Evolutionary conservation across 352 stramenopile genomes (phyloP), one percentile per base, ranked within the genome.

Genomic region (Pythium aquatile): DNA sequence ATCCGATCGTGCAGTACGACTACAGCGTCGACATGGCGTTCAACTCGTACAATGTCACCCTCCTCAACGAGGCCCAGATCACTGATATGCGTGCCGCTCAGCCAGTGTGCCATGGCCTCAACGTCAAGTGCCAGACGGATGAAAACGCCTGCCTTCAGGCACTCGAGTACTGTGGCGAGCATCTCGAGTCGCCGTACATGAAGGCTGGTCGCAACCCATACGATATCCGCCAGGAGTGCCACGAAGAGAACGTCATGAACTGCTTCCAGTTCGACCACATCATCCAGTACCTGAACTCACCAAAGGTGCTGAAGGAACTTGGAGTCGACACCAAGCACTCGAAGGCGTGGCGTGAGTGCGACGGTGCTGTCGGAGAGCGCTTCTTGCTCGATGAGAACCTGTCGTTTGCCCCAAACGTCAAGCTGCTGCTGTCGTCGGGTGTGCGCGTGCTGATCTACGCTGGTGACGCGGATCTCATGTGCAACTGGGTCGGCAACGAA

Each of bases 361-460:
- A 98, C 77, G 90, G 88, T 61, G 77, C 87, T 3, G 90, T 99
- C n/a, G 95, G 97, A 59, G 66, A 83, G 42, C 79, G 88, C 8
- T 98, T 99, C 63, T 75, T 63, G 28, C 75, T 79, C 35, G 96
- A 99, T 69, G 95, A 93, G 81, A 98, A 99, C 93, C 83, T 97
- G 60, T 90, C 97, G n/a, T 98, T 96, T 49, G 81, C 91, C 3
- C 63, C 85, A 9, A 83, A 95, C 51, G 78, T 98, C 16, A 81
- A 85, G 29, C 75, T 96, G 58, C 68, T 17, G 56, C 42, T 3
- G 30, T 28, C 24, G 90, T 98, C 35, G 87, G 70, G 42, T 37
- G 48, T 81, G 20, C 73, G 72, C 9, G 87, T 96, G 17, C 77
- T 98, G 17, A 92, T 98, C 58, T 98, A 98, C 76, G 87, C 88